These are phyloP conservation scores for Oryza glaberrima DNA, from an alignment of 176 grass and related monocot genomes.

Conservation along the genomic window DNA sequence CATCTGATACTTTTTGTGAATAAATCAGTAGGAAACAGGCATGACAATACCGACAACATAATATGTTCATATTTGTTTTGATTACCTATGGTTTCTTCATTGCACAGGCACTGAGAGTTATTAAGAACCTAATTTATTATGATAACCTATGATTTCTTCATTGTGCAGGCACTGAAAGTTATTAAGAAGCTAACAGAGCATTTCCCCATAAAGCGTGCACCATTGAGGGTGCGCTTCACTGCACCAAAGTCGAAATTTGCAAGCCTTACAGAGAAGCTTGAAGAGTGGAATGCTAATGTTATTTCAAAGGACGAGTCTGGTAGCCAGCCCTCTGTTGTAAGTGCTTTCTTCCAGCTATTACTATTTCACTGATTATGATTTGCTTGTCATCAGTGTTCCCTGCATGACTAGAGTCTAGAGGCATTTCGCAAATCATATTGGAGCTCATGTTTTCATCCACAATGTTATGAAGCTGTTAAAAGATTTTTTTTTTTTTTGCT, in stretches of 20 bases:
- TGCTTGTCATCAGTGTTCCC: background rate
- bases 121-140: conserved; percentile 63
- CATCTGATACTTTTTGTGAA: background rate
- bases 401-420: background rate
- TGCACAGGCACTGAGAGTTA: conserved; percentile 69
- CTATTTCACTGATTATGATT: no score
- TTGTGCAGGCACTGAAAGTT: conserved; percentile 75
- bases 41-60: background rate
- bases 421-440: background rate
- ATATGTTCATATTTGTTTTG: background rate
- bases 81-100: conserved; percentile 21
- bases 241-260: conserved; percentile 63
- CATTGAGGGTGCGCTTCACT: conserved; percentile 72
- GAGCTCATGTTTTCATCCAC: background rate
- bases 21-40: background rate
- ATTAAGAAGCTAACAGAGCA: conserved; percentile 81
- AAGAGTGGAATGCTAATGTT: conserved; percentile 60
- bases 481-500: background rate
- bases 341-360: conserved; percentile 5
- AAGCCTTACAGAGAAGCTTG: conserved; percentile 69
- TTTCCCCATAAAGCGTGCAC: conserved; percentile 82
- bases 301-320: conserved; percentile 73
- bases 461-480: conserved; percentile 4
- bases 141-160: conserved; percentile 16
- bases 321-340: conserved; percentile 66